Evolutionary conservation across 2,329 filamentous ascomycete genomes (phyloP).

Genomic region (Colletotrichum costaricense): DNA sequence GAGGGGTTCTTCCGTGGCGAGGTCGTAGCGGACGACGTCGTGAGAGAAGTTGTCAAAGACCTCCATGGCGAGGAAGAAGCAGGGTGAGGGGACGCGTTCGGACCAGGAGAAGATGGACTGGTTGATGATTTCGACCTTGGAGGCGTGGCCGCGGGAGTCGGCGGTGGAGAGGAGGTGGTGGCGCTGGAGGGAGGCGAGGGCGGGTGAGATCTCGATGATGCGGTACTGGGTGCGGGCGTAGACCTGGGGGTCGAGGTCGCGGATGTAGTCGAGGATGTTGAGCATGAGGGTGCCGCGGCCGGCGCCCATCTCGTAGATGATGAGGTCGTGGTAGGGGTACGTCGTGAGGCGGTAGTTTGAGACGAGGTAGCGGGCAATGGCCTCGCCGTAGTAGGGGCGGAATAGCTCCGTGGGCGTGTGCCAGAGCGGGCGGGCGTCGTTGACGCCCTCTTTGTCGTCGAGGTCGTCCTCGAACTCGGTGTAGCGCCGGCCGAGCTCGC

Average conservation of each 20-base stretch:
- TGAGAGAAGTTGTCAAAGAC: constrained; percentile 99
- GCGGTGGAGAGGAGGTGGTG: constrained; percentile 75
- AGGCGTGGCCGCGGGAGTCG: constrained; percentile 78
- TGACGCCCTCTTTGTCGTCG: constrained; percentile 75
- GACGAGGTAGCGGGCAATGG: constrained; percentile 94
- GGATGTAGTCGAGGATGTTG: constrained; percentile 97
- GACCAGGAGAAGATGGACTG: constrained; percentile 95
- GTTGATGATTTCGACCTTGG: constrained; percentile 95
- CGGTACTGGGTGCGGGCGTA: constrained; percentile 94
- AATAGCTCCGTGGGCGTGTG: constrained; percentile 98
- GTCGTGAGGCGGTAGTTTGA: constrained; percentile 95
- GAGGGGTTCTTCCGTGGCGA: constrained; percentile 81
- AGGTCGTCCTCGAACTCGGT: constrained; percentile 90
- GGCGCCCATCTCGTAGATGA: constrained; percentile 99
- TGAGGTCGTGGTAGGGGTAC: constrained; percentile 95
- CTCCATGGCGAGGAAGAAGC: constrained; percentile 97
- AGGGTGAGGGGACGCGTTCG: constrained; percentile 87
- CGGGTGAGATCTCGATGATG: constrained; percentile 93
- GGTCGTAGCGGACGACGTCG: constrained; percentile 92
- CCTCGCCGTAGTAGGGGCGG: constrained; percentile 95
- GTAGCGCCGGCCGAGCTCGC: constrained; percentile 81
- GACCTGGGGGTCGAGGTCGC: constrained; percentile 87
- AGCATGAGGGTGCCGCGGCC: constrained; percentile 98
- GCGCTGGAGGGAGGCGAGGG: constrained; percentile 82
- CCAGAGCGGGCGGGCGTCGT: constrained; percentile 90